A percentile compares a stretch with the other conserved stretches of the same genome.
Conservation (phyloP, 257 asterid species). For the Pogostemon cablin region DNA sequence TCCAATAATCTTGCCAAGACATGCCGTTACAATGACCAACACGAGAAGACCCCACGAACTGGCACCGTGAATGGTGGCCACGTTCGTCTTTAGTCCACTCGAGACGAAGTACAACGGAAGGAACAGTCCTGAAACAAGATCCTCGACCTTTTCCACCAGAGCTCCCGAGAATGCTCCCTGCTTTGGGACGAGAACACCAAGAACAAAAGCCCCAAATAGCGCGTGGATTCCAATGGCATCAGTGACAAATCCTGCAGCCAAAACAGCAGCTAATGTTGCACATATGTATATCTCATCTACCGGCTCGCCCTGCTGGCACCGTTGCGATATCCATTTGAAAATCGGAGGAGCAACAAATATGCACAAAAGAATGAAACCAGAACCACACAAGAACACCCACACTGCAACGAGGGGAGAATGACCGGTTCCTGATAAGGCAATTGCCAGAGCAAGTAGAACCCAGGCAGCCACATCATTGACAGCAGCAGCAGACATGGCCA, state of each 20-base stretch:
- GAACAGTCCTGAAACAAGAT: constrained; percentile 48
- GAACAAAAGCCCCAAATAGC: constrained; percentile 58
- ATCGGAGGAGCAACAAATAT: constrained; percentile 42
- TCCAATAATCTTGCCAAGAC: constrained; percentile 53
- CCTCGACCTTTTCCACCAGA: constrained; percentile 42
- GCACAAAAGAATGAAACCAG: constrained; percentile 43
- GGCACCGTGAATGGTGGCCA: constrained; percentile 54
- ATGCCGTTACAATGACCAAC: constrained; percentile 48
- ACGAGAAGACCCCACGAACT: constrained; percentile 60
- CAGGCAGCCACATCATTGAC: constrained; percentile 69
- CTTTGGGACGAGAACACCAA: constrained; percentile 57
- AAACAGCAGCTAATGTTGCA: constrained; percentile 46
- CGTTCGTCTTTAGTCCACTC: constrained; percentile 48
- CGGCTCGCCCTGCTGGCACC: constrained; percentile 52
- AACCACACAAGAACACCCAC: constrained; percentile 51
- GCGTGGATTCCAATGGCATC: constrained; percentile 62
- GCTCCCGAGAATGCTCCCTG: constrained; percentile 49
- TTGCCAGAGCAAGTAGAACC: constrained; percentile 61
- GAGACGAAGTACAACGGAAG: constrained; percentile 58
- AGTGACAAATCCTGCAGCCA: constrained; percentile 54
- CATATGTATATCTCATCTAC: constrained; percentile 55
- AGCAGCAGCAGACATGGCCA: constrained; percentile 72
- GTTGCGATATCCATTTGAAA: constrained; percentile 51
- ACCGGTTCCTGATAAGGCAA: constrained; percentile 53
- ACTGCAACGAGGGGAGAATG: constrained; percentile 41